Evolutionary conservation across 768 basidiomycete species (phyloP).

Genomic region (Strobilomyces dryophilus): DNA sequence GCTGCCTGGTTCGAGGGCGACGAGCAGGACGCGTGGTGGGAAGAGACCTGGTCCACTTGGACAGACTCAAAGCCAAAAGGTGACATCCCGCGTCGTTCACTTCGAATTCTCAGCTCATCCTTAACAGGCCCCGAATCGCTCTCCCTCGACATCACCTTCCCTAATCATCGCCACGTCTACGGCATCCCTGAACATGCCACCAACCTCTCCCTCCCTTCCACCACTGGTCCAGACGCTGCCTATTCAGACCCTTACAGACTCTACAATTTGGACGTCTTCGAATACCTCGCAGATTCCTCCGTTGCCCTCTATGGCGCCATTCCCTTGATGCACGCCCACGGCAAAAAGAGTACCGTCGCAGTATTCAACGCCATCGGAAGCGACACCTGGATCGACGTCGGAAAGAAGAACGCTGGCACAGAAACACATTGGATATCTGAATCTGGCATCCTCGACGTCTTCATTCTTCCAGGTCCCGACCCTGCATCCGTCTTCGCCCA

Average conservation of each 20-base stretch:
- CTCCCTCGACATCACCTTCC: conserved; percentile 90
- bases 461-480: conserved; percentile 89
- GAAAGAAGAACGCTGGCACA: conserved; percentile 52
- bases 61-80: conserved; percentile 96
- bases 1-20: conserved; percentile 88
- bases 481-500: conserved; percentile 80
- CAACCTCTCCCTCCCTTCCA: conserved; percentile 81
- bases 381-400: conserved; percentile 94
- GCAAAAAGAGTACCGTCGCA: conserved; percentile 80
- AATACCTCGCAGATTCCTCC: conserved; percentile 79
- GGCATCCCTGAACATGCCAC: conserved; percentile 98
- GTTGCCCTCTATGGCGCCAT: conserved; percentile 89
- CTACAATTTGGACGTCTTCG: conserved; percentile 94
- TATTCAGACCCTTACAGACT: conserved; percentile 93
- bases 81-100: conserved; percentile 26
- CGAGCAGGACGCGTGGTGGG: conserved; percentile 80
- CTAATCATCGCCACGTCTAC: conserved; percentile 85
- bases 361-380: conserved; percentile 85
- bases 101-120: not conserved
- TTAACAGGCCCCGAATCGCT: conserved; percentile 88
- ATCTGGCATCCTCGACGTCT: conserved; percentile 91
- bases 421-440: conserved; percentile 98
- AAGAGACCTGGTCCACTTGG: conserved; percentile 83
- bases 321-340: conserved; percentile 91
- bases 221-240: conserved; percentile 68